Evolutionary conservation across 2,329 filamentous ascomycete species (phyloP).

Genomic region (Neoascochyta sp.): DNA sequence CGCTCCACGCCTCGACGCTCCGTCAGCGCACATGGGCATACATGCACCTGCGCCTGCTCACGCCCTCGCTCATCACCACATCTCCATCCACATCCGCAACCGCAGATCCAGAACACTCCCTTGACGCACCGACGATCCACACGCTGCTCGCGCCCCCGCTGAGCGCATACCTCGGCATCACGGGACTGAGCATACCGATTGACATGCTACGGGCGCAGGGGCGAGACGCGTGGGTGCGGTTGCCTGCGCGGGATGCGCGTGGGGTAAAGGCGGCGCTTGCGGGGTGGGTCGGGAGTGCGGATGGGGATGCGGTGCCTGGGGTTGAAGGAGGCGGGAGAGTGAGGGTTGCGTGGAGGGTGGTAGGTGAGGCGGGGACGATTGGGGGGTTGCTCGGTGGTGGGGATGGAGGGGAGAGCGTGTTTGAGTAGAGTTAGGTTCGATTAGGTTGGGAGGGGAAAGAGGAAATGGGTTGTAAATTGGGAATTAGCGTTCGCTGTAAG

Average conservation of each 20-base stretch:
- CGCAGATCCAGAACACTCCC: slow-evolving; percentile 1
- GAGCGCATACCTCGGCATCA: slow-evolving; percentile 65
- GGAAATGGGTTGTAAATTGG: too few species aligned
- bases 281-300: slow-evolving; percentile 25
- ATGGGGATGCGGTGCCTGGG: slow-evolving; percentile 19
- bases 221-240: slow-evolving; percentile 19
- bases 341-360: slow-evolving; percentile 28
- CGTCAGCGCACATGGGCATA: slow-evolving; percentile 41
- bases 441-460: slow-evolving; percentile 14
- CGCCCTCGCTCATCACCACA: slow-evolving; percentile 8
- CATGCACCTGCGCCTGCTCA: slow-evolving; percentile 40
- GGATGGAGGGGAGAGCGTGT: slow-evolving; percentile 3
- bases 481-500: too few species aligned
- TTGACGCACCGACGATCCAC: slow-evolving; percentile 62
- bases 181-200: slow-evolving; percentile 62
- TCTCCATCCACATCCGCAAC: slow-evolving; percentile 2
- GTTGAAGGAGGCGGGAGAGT: slow-evolving; percentile 11
- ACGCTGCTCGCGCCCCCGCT: slow-evolving; percentile 63
- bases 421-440: slow-evolving; percentile 4
- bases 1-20: slow-evolving; percentile 39
- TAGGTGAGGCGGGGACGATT: slow-evolving; percentile 10
- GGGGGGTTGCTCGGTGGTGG: slow-evolving; percentile 8
- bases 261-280: slow-evolving; percentile 21
- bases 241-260: slow-evolving; percentile 25
- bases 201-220: slow-evolving; percentile 59